A percentile compares a stretch with the other conserved stretches of the same genome.
phyloP scores from a whole-genome alignment of 2,329 filamentous ascomycete species.

The Dissoconium aciculare region DNA sequence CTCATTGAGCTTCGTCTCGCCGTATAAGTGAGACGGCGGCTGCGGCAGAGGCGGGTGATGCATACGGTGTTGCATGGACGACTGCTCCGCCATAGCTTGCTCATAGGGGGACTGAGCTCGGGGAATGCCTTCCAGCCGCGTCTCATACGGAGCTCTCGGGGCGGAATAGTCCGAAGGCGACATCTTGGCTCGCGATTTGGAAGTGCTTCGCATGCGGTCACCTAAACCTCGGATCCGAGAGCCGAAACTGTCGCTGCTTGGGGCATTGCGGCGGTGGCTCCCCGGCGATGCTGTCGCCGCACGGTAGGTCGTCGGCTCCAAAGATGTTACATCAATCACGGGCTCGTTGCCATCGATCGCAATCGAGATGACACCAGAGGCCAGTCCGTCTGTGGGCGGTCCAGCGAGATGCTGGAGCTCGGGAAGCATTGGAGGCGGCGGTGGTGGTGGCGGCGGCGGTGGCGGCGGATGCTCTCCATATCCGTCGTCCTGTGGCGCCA shows the following conservation, averaged over 20 bases:
- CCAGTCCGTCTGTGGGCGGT: conserved; percentile 30
- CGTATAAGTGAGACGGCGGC: conserved; percentile 21
- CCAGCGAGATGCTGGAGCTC: conserved; percentile 46
- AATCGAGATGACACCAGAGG: conserved; percentile 28
- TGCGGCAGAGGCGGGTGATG: conserved; percentile 16
- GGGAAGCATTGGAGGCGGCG: conserved; percentile 38
- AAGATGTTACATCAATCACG: background rate
- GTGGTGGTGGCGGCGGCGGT: too few species aligned
- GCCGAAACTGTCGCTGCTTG: conserved; percentile 44
- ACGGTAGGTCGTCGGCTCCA: conserved; percentile 6
- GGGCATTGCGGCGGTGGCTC: conserved; percentile 38
- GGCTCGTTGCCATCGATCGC: conserved; percentile 29
- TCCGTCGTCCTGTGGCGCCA: conserved; percentile 18
- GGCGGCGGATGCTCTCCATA: conserved; percentile 3
- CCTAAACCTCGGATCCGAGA: conserved; percentile 40
- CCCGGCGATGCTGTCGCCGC: conserved; percentile 23
- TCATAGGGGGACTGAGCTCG: conserved; percentile 21
- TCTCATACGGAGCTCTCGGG: conserved; percentile 11
- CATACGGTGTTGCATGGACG: too few species aligned
- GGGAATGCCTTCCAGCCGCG: conserved; percentile 11
- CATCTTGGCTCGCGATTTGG: conserved; percentile 37
- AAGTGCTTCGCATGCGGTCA: conserved; percentile 44
- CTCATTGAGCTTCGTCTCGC: conserved; percentile 22
- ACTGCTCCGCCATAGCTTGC: conserved; percentile 17
- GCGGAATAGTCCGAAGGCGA: conserved; percentile 24